Conservation (phyloP, 2,329 filamentous ascomycete species). For the Ambrosiella xylebori region DNA sequence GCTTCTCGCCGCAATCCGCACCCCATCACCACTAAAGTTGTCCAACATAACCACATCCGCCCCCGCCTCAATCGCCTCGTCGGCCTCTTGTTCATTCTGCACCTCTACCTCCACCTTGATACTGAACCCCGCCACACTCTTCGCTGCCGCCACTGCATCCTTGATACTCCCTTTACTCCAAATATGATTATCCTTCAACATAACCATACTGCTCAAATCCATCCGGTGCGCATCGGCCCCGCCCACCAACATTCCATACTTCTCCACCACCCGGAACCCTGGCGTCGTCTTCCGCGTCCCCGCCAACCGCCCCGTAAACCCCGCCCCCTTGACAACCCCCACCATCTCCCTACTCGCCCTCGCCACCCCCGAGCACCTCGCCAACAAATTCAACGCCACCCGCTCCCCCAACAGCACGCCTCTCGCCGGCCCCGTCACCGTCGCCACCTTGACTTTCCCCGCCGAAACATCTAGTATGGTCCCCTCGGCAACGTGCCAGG, state of each 20-base stretch:
- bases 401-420: constrained; percentile 75
- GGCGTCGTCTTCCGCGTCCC: constrained; percentile 95
- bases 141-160: constrained; percentile 68
- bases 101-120: constrained; percentile 92
- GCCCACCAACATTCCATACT: constrained; percentile 92
- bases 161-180: constrained; percentile 81
- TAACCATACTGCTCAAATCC: constrained; percentile 86
- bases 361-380: constrained; percentile 81
- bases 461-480: constrained; percentile 43
- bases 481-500: constrained; percentile 75
- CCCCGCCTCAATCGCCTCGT: constrained; percentile 78
- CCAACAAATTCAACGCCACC: constrained; percentile 78
- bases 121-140: constrained; percentile 69
- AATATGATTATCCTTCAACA: constrained; percentile 98
- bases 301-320: constrained; percentile 71
- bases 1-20: constrained; percentile 54
- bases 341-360: constrained; percentile 45
- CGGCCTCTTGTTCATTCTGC: constrained; percentile 69
- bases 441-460: constrained; percentile 49
- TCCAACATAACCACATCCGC: constrained; percentile 96
- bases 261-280: constrained; percentile 87
- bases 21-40: constrained; percentile 71
- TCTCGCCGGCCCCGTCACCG: constrained; percentile 68
- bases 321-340: constrained; percentile 39
- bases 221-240: constrained; percentile 84